Evolutionary conservation across 2,329 filamentous ascomycete genomes (phyloP).

Genomic region (Albifimbria verrucaria): DNA sequence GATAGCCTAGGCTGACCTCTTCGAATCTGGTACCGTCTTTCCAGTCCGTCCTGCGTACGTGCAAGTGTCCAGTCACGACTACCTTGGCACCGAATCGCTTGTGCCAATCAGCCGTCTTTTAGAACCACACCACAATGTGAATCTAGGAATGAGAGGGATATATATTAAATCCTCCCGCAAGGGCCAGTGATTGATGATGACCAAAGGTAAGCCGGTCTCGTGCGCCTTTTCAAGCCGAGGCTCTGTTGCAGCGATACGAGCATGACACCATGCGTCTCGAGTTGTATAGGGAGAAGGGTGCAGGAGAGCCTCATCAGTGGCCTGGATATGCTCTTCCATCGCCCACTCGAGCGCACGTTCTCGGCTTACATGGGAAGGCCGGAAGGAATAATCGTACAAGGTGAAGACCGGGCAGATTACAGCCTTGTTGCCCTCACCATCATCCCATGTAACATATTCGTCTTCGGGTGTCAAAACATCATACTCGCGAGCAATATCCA

Average conservation of each 20-base stretch:
- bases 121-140: slow-evolving; percentile 36
- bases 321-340: slow-evolving; percentile 29
- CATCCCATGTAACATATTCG: slow-evolving; percentile 48
- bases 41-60: slow-evolving; percentile 36
- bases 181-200: slow-evolving; percentile 36
- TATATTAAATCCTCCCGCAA: slow-evolving; percentile 31
- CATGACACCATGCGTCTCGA: slow-evolving; percentile 31
- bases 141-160: slow-evolving; percentile 31
- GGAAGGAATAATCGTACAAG: slow-evolving; percentile 58
- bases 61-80: slow-evolving; percentile 33
- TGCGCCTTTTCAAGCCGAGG: slow-evolving; percentile 19
- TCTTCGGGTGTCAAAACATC: slow-evolving; percentile 56
- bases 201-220: slow-evolving; percentile 15
- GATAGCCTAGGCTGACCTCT: slow-evolving; percentile 34
- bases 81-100: slow-evolving; percentile 29
- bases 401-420: slow-evolving; percentile 56
- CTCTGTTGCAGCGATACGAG: slow-evolving; percentile 22
- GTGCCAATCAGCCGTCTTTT: slow-evolving; percentile 32
- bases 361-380: slow-evolving; percentile 39
- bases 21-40: slow-evolving; percentile 32
- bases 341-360: slow-evolving; percentile 40
- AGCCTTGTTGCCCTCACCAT: slow-evolving; percentile 42
- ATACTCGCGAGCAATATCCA: slow-evolving; percentile 47
- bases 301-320: slow-evolving; percentile 34
- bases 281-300: slow-evolving; percentile 30